These are phyloP conservation scores for Austroboletus novae-zelandiae DNA, from an alignment of 1,284 basidiomycete species.

Conservation along the genomic window DNA sequence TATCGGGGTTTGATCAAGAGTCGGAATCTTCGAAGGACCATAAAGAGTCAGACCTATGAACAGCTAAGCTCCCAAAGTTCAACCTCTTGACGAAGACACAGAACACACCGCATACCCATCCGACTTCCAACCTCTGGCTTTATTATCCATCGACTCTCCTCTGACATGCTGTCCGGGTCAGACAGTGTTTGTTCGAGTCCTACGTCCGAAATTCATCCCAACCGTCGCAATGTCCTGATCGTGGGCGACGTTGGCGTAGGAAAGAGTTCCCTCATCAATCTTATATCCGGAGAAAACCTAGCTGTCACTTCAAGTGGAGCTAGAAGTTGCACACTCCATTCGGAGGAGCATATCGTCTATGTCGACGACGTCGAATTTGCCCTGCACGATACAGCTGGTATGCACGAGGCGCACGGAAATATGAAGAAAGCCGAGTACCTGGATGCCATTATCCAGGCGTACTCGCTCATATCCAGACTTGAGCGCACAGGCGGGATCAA, in stretches of 20 bases:
- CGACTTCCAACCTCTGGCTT: too few species aligned
- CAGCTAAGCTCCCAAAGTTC: conserved; percentile 1
- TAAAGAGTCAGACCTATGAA: conserved; percentile 12
- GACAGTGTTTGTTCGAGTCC: conserved; percentile 18
- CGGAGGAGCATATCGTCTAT: conserved; percentile 11
- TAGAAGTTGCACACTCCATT: conserved; percentile 23
- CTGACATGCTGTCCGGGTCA: conserved; percentile 13
- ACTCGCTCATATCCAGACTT: conserved; percentile 34
- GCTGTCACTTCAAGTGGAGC: conserved; percentile 25
- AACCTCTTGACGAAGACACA: conserved; percentile 2
- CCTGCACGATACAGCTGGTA: conserved; percentile 40
- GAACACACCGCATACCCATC: not conserved
- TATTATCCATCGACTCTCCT: conserved; percentile 3
- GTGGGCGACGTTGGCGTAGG: conserved; percentile 31
- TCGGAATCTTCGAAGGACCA: conserved; percentile 7
- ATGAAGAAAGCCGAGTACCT: conserved; percentile 23
- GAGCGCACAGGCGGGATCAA: conserved; percentile 31
- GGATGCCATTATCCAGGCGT: conserved; percentile 31
- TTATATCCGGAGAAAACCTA: conserved; percentile 20
- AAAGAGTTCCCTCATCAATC: conserved; percentile 33
- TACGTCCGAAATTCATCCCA: conserved; percentile 6
- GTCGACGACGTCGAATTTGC: conserved; percentile 18
- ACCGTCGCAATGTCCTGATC: conserved; percentile 27
- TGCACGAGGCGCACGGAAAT: conserved; percentile 34
- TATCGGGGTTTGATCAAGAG: conserved; percentile 6